Evolutionary conservation across 495 filamentous ascomycete species (phyloP).

Genomic region (Xylaria longipes): DNA sequence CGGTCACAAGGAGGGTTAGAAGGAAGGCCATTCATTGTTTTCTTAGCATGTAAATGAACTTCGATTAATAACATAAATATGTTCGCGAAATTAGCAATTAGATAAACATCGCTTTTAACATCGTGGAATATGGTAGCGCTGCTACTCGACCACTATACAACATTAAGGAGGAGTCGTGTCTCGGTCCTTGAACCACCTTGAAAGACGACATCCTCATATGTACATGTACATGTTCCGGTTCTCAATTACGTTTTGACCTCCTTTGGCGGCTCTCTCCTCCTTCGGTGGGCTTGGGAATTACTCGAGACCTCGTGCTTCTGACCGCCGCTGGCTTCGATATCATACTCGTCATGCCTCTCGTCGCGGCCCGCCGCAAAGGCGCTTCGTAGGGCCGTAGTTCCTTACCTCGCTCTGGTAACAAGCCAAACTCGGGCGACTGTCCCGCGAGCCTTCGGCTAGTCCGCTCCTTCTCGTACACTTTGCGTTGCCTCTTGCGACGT

Average conservation of each 20-base stretch:
- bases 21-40: background rate
- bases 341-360: background rate
- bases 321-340: constrained; percentile 1
- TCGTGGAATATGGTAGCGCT: background rate
- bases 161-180: background rate
- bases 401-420: constrained; percentile 32
- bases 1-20: background rate
- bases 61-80: background rate
- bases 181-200: background rate
- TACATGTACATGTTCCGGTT: background rate
- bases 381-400: constrained; percentile 12
- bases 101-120: background rate
- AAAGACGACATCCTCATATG: background rate
- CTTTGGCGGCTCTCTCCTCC: background rate
- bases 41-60: background rate
- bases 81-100: background rate
- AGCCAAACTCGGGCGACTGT: constrained; percentile 30
- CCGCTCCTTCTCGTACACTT: constrained; percentile 26
- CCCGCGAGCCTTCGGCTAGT: constrained; percentile 30
- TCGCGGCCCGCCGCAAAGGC: background rate
- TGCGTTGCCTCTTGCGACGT: constrained; percentile 26
- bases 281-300: background rate
- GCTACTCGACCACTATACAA: background rate
- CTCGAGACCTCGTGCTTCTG: background rate
- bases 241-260: background rate